Evolutionary conservation across 2,329 filamentous ascomycete genomes (phyloP).

Genomic region (Cadophora sp.): DNA sequence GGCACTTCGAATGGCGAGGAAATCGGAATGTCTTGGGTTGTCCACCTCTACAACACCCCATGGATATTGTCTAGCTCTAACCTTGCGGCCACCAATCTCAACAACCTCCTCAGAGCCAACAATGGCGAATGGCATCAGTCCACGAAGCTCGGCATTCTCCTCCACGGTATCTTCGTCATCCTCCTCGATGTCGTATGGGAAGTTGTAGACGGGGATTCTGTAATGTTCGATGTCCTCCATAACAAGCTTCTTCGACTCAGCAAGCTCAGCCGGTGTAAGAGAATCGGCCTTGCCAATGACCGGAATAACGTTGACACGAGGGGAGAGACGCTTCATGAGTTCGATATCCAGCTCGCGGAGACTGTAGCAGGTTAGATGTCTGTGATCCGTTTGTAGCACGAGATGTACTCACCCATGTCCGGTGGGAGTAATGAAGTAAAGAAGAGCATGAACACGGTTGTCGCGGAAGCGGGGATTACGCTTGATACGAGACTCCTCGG

Average conservation of each 20-base stretch:
- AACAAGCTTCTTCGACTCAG: conserved; percentile 99
- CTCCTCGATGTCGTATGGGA: conserved; percentile 99
- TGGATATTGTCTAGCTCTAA: conserved; percentile 95
- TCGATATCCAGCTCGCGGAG: conserved; percentile 99
- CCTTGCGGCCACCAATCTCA: conserved; percentile 90
- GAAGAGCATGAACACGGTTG: conserved; percentile 96
- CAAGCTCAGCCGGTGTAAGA: conserved; percentile 92
- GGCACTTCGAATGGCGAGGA: conserved; percentile 94
- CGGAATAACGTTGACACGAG: conserved; percentile 97
- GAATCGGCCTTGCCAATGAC: conserved; percentile 99
- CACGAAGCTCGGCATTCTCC: conserved; percentile 96
- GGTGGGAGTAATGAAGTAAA: conserved; percentile 99
- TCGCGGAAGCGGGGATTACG: conserved; percentile 99
- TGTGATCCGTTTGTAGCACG: conserved; percentile 7
- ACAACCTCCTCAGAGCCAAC: conserved; percentile 96
- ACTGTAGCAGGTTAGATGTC: conserved; percentile 54
- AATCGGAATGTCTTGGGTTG: conserved; percentile 98
- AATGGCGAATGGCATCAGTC: conserved; percentile 98
- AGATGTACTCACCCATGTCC: conserved; percentile 78
- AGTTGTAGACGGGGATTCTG: conserved; percentile 99
- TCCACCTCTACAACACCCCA: conserved; percentile 99
- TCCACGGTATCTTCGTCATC: conserved; percentile 99
- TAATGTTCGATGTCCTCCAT: conserved; percentile 99
- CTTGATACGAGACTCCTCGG: conserved; percentile 99
- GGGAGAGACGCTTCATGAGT: conserved; percentile 98